phyloP scores from a whole-genome alignment of 2,329 filamentous ascomycete species.

The Aspergillus neoniger region DNA sequence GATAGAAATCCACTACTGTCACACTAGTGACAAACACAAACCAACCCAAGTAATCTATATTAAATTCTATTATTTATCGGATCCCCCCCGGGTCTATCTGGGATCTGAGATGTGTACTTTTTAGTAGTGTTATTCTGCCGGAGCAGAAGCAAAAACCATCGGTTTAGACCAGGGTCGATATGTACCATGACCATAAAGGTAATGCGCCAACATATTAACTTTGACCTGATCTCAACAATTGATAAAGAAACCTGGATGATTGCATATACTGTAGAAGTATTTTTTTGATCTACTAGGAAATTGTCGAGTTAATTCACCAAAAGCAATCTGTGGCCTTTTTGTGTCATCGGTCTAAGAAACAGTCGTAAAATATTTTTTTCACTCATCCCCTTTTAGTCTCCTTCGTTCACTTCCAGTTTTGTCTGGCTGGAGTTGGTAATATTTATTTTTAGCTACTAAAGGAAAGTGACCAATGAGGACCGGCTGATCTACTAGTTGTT shows the following conservation, averaged over 20 bases:
- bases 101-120: slow-evolving; percentile 10
- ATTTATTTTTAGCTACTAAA: slow-evolving; percentile 25
- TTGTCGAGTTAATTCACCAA: not conserved
- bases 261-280: not conserved
- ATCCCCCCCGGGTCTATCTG: not conserved
- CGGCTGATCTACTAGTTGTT: slow-evolving; percentile 25
- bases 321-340: not conserved
- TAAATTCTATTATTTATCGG: slow-evolving; percentile 17
- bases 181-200: not conserved
- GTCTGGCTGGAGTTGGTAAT: slow-evolving; percentile 5
- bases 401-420: not conserved
- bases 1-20: slow-evolving; percentile 24
- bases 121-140: slow-evolving; percentile 1
- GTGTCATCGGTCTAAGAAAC: not conserved
- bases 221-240: not conserved
- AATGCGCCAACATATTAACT: not conserved
- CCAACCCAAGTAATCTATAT: slow-evolving; percentile 20
- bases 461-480: slow-evolving; percentile 19
- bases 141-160: not conserved
- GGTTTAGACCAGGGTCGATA: slow-evolving; percentile 3
- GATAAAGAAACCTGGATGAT: not conserved
- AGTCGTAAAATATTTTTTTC: slow-evolving; percentile 7
- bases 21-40: slow-evolving; percentile 31
- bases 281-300: no score
- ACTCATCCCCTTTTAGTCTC: not conserved